phyloP scores from a whole-genome alignment of 148 eudicot species.

The Fagopyrum esculentum region DNA sequence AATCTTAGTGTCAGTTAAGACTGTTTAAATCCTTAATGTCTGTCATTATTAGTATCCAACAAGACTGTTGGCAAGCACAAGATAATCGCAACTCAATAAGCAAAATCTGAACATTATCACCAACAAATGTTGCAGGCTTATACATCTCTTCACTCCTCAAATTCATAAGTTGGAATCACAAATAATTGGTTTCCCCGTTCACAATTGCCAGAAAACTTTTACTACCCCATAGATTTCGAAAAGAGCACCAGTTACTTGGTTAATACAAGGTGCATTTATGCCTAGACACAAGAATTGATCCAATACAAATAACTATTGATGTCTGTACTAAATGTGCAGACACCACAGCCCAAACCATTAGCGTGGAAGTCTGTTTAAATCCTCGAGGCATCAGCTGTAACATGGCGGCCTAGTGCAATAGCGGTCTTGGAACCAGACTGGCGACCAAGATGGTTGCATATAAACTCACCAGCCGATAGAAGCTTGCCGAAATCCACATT shows the following conservation, averaged over 20 bases:
- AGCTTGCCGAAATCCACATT: slow-evolving; percentile 47
- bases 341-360: neutral
- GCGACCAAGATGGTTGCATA: slow-evolving; percentile 52
- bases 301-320: neutral
- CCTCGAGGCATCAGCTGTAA: slow-evolving; percentile 37
- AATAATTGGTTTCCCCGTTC: neutral
- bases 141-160: neutral
- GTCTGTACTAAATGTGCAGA: neutral
- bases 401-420: slow-evolving; percentile 44
- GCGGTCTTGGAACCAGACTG: slow-evolving; percentile 56
- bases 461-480: slow-evolving; percentile 53
- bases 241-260: neutral
- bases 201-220: neutral
- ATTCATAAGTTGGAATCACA: slow-evolving; percentile 1
- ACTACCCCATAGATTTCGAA: neutral
- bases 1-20: too few species aligned
- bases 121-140: neutral
- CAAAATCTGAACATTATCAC: neutral
- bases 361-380: slow-evolving; percentile 16
- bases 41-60: too few species aligned
- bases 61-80: neutral
- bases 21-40: too few species aligned
- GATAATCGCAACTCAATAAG: neutral
- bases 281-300: neutral
- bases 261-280: slow-evolving; percentile 5